Evolutionary conservation across 2,329 filamentous ascomycete genomes (phyloP).

Genomic region (Epichloe sylvatica): DNA sequence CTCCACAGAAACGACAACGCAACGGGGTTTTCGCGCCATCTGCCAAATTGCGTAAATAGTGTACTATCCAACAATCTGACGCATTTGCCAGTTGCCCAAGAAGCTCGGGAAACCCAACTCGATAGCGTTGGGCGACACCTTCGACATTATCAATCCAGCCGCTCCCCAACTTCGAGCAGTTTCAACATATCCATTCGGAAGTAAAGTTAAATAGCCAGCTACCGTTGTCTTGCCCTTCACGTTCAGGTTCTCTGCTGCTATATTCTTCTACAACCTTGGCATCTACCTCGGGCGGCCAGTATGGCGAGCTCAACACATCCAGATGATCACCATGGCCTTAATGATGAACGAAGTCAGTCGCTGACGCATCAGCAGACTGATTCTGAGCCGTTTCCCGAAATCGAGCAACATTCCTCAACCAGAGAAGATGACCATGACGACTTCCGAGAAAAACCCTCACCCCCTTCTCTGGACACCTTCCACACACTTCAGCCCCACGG

Average conservation of each 20-base stretch:
- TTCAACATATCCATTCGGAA: neutral
- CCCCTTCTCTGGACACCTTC: conserved; percentile 18
- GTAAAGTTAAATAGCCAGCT: neutral
- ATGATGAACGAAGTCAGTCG: conserved; percentile 4
- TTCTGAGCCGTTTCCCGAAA: conserved; percentile 3
- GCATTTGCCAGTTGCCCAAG: neutral
- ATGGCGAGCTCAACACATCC: conserved; percentile 4
- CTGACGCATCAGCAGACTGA: neutral
- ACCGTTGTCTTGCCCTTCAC: neutral
- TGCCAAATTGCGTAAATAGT: neutral
- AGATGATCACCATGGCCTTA: neutral
- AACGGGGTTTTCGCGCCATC: neutral
- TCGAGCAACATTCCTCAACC: neutral
- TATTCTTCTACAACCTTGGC: neutral
- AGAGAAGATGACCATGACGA: conserved; percentile 5
- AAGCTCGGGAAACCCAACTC: neutral
- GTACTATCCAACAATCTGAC: neutral
- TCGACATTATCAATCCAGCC: neutral
- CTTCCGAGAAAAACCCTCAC: conserved; percentile 12
- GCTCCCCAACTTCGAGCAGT: neutral
- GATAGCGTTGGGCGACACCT: no score
- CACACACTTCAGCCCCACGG: conserved; percentile 15
- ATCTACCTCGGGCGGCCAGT: neutral
- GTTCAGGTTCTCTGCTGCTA: neutral
- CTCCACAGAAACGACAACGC: conserved; percentile 3